Base-by-base conservation (phyloP, 2,329 filamentous ascomycete genomes). In the Aspergillus pseudonomiae region DNA sequence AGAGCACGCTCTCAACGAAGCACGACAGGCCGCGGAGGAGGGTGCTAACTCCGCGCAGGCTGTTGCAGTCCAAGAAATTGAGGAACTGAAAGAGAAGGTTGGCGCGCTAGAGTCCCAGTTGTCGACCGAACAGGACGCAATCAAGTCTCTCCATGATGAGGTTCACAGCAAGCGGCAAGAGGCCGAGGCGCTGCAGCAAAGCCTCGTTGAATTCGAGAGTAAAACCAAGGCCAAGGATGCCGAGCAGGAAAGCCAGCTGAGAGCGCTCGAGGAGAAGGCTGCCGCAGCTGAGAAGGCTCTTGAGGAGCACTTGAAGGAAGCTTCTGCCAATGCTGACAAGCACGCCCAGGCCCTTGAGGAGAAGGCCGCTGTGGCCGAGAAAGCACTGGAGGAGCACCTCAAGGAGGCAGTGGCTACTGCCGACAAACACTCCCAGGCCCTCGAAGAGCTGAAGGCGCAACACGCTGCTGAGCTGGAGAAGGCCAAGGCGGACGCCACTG, bases 191-290 rank as follows among this genome's bases (percentile, higher is more conserved):
- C 69, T 82, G 10, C 75, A 79, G 58, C 74, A 76, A 53, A 78
- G 71, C 21, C 66, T 81, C 50, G 67, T 74, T 56, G 69, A 75
- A 6, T 70, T 79, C 9, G 77, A 80, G 61, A 68, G 70, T n/a
- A 73, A 79, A 65, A 67, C 69, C 19, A 75, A 78, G 65, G 69
- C 71, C n/a, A 80, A 77, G 64, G 75, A 78, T 36, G 71, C 70
- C 21, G 70, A 78, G 52, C 71, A 79, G 55, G 74, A 77, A 9
- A 71, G 64, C 41, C 70, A 74, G 34, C 60, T 78, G 46, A 74
- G 14, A 41, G 34, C 52, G 14, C 52, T 78, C 19, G 73, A 73
- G 54, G 75, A 77, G n/a, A 75, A 77, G 65, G 74, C 75, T 9
- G 70, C 72, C 6, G 71, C 75, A 16, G 71, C 76, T n/a, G 70